Evolutionary conservation across 768 basidiomycete species (phyloP), one percentile per base, ranked within the genome.

Genomic region (Pisolithus marmoratus): DNA sequence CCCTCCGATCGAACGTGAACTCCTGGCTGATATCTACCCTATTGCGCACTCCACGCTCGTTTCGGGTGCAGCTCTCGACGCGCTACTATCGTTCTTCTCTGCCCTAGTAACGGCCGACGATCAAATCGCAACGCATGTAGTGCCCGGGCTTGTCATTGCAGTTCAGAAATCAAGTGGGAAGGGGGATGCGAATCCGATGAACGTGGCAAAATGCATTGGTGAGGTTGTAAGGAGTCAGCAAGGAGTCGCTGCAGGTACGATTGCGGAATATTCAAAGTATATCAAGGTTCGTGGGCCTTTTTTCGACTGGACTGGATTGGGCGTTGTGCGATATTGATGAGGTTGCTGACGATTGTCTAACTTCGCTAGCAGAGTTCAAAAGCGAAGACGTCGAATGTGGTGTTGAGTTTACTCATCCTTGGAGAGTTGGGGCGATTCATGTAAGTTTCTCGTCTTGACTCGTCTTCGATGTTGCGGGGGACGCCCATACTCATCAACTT

Each of bases 361-460:
- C 53, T 38, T 36, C 48, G 31, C 19, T 56, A 81, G 76, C 74
- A 74, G 46, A 64, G 71, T 0, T 80, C 84, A 8, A 87, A 85
- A 64, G 79, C 84, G 7, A 82, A 81, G 56, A 69, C 87, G 17
- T 75, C 81, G 1, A 74, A 84, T 38, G 77, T 91, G 7, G 84
- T 92, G 29, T 78, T 99, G 22, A 89, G 91, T 58, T 74, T 98
- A 50, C 74, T 96, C 14, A 86, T 92, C 37, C 75, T 98, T 46
- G 96, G 96, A 44, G 96, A 98, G 67, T 78, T 98, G 38, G 96
- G 95, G 31, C 85, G 94, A 31, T 85, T 84, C 61, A 84, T 90
- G 94, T 96, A 53, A 72, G 37, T 51, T 2, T 31, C 17, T 38
- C 12, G 12, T 31, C 8, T 23, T 26, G 15, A 12, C 29, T 48